Evolutionary conservation across 257 asterid species (phyloP).

Genomic region (Cynanchum wilfordii): DNA sequence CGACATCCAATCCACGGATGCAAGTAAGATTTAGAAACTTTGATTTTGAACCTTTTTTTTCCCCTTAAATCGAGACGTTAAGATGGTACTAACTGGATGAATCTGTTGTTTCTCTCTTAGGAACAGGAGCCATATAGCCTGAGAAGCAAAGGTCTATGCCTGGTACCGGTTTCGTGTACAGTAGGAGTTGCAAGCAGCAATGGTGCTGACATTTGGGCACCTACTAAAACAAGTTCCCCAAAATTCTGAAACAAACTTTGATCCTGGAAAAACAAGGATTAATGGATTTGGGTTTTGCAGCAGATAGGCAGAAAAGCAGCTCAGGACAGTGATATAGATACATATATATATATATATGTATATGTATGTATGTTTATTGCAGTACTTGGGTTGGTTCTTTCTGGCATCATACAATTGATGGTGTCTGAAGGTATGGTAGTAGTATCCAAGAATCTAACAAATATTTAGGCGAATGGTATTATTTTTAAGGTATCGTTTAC

Average conservation of each 20-base stretch:
- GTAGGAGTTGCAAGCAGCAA: constrained; percentile 65
- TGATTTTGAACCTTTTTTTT: background rate
- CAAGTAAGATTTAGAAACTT: constrained; percentile 34
- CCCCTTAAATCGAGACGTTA: no score
- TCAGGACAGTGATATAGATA: no score
- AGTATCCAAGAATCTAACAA: no score
- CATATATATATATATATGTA: no score
- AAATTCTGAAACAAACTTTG: constrained; percentile 25
- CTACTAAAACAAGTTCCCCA: constrained; percentile 43
- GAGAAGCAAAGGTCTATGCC: constrained; percentile 64
- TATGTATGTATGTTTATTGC: no score
- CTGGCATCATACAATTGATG: constrained; percentile 8
- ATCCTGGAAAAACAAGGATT: constrained; percentile 19
- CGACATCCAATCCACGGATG: constrained; percentile 19
- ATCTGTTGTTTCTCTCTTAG: constrained; percentile 20
- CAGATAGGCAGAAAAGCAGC: background rate
- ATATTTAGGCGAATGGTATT: no score
- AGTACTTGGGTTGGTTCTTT: no score
- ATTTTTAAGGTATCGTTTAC: no score
- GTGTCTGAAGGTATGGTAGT: no score
- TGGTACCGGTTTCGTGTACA: constrained; percentile 61
- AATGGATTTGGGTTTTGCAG: constrained; percentile 14
- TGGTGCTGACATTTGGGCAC: constrained; percentile 98
- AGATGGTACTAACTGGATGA: no score
- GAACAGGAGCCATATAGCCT: constrained; percentile 46